Base-by-base conservation (phyloP, 768 basidiomycete genomes). In the Phanerochaete sordida region DNA sequence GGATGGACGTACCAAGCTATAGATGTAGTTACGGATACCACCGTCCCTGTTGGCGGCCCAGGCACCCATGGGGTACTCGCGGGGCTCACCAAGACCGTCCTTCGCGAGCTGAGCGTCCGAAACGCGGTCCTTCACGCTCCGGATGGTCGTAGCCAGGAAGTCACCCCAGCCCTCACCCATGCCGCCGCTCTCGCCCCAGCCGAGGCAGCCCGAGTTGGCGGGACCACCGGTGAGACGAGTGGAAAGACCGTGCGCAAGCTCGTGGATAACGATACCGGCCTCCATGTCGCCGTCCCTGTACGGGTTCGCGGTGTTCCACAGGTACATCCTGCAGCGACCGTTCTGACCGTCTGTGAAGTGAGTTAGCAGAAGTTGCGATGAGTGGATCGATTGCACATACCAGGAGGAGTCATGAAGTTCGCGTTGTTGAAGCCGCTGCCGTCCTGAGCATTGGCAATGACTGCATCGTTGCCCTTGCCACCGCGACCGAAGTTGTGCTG, bases 91-190 rank as follows among this genome's bases (percentile, higher is more conserved):
- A 19, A 51, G 50, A 23, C 50, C 50, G 50, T 51, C 50, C 13
- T 51, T 11, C 15, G 50, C 50, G 33, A 48, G 7, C 30, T 33
- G 31, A 1, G 28, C 50, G n/a, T 51, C 50, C 16, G 28, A 28
- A 2, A 82, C 80, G 76, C 94, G 91, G 53, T 74, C 72, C 69
- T 79, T 79, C 50, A 79, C 89, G 75, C 89, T 90, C 50, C 95
- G 85, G 69, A 95, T 89, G 0, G 84, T 84, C 0, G 95, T 98
- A 5, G 94, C 95, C 52, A 97, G 75, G 77, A 88, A 94, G 66
- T 95, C 87, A 63, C 95, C 95, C 95, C 95, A 97, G 15, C 95
- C 95, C 75, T 97, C 94, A 65, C 95, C 95, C 95, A 98, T 98
- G 26, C 95, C 96, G 39, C 96, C 96, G 27, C 87, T 81, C 77